Evolutionary conservation across 176 grass and related monocot genomes (phyloP).

Genomic region (Carex pumila): DNA sequence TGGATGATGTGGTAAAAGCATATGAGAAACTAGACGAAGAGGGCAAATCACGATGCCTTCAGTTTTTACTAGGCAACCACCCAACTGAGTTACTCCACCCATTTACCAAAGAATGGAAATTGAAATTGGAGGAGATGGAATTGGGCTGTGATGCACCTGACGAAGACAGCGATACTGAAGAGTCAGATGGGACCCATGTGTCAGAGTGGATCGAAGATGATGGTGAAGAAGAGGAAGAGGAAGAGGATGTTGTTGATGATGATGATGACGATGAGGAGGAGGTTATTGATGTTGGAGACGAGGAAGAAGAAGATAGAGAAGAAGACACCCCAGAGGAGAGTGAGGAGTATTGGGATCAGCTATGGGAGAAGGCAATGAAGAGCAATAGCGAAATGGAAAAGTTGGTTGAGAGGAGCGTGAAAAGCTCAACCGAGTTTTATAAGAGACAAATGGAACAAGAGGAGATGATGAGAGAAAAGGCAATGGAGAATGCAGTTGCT

Average conservation of each 20-base stretch:
- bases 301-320: conserved; percentile 21
- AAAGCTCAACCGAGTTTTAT: conserved; percentile 31
- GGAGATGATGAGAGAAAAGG: conserved; percentile 25
- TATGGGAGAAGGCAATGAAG: conserved; percentile 66
- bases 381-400: conserved; percentile 83
- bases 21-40: conserved; percentile 65
- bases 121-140: conserved; percentile 93
- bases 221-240: not conserved
- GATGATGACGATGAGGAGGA: conserved; percentile 34
- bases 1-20: conserved; percentile 84
- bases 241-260: not conserved
- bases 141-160: conserved; percentile 85
- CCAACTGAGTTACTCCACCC: conserved; percentile 82
- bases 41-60: conserved; percentile 51
- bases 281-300: conserved; percentile 16
- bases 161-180: conserved; percentile 45
- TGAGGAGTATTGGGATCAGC: conserved; percentile 59
- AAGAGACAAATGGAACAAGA: conserved; percentile 30
- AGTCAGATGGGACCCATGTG: conserved; percentile 18
- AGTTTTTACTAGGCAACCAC: conserved; percentile 84
- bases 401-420: conserved; percentile 53
- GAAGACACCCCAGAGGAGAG: conserved; percentile 32
- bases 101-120: conserved; percentile 91
- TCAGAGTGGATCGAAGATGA: conserved; percentile 45
- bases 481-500: not conserved